Conservation (phyloP, 208 protist species). For the Leishmania guyanensis region DNA sequence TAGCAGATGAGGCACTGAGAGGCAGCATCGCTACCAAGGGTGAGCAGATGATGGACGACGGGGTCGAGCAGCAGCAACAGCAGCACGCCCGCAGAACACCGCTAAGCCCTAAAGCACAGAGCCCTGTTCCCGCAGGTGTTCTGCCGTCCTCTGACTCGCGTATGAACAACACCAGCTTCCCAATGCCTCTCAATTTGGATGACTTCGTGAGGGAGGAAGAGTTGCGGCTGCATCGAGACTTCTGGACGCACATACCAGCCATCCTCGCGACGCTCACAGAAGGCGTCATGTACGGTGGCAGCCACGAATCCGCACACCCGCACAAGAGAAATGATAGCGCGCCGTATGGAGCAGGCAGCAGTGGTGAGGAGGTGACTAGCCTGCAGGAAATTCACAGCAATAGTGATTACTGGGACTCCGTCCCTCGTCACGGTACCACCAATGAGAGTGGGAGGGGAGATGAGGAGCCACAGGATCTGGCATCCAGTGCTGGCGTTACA, state of each 20-base stretch:
- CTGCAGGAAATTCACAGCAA: neutral
- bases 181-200: constrained; percentile 14
- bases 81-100: neutral
- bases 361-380: neutral
- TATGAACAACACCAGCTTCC: neutral
- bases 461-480: neutral
- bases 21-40: neutral
- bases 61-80: constrained; percentile 5
- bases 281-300: constrained; percentile 34
- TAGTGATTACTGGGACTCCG: neutral
- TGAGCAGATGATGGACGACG: neutral
- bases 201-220: constrained; percentile 28
- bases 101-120: constrained; percentile 4
- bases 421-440: neutral
- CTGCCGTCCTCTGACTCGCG: neutral
- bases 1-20: neutral
- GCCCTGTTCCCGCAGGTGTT: neutral
- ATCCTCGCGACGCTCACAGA: constrained; percentile 37
- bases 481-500: neutral
- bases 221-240: constrained; percentile 39
- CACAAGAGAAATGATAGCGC: neutral
- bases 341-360: neutral
- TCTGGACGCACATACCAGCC: constrained; percentile 41
- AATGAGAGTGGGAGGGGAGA: neutral
- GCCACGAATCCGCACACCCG: neutral